Evolutionary conservation across 202 grass and related monocot species (phyloP).

Genomic region (Setaria viridis): DNA sequence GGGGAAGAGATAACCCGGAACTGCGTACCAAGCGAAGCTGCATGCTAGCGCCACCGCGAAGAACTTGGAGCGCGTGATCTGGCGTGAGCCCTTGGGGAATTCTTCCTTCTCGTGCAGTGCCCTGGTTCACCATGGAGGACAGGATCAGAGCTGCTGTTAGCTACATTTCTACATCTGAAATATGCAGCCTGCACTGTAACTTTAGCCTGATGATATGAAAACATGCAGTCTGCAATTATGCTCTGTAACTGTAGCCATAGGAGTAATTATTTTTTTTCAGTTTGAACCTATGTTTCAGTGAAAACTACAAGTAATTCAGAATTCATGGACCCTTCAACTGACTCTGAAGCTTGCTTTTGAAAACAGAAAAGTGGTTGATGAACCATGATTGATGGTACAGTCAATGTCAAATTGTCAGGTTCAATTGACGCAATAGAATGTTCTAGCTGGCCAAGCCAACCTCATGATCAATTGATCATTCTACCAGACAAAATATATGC

Average conservation of each 20-base stretch:
- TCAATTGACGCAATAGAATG: too few relatives aligned
- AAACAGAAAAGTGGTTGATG: too few relatives aligned
- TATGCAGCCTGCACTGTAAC: neutral
- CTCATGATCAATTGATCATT: too few relatives aligned
- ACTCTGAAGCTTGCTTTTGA: too few relatives aligned
- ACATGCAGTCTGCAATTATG: neutral
- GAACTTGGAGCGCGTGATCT: conserved; percentile 81
- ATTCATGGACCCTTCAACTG: too few relatives aligned
- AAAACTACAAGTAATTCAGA: too few relatives aligned
- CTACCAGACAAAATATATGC: too few relatives aligned
- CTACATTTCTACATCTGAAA: neutral
- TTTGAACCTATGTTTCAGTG: too few relatives aligned
- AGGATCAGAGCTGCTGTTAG: neutral
- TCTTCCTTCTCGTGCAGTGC: conserved; percentile 90
- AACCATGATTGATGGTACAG: too few relatives aligned
- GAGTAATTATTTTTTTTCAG: neutral
- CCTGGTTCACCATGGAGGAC: conserved; percentile 51
- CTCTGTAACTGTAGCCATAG: neutral
- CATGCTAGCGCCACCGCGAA: conserved; percentile 71
- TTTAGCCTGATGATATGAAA: neutral
- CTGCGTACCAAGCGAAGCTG: conserved; percentile 79
- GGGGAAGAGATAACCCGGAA: conserved; percentile 78
- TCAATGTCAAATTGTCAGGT: too few relatives aligned
- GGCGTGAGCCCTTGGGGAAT: neutral
- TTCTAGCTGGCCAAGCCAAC: too few relatives aligned